These are phyloP conservation scores for Lipomyces kockii DNA, from an alignment of 805 yeast genomes.

Conservation along the genomic window DNA sequence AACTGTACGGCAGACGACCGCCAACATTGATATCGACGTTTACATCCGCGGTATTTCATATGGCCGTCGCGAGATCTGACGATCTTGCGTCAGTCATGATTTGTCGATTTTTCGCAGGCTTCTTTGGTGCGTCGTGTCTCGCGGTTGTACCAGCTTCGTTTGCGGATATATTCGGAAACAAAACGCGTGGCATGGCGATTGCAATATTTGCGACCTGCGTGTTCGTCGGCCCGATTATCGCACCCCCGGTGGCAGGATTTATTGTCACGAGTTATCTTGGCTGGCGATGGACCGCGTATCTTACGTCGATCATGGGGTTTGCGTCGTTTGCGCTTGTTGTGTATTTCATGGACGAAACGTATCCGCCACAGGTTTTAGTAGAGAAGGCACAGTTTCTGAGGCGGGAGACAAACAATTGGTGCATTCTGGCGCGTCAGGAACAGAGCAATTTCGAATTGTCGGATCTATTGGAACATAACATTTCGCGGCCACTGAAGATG, in stretches of 20 bases:
- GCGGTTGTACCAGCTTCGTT: constrained; percentile 84
- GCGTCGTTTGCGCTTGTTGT: constrained; percentile 49
- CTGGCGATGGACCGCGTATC: constrained; percentile 81
- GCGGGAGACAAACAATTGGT: constrained; percentile 57
- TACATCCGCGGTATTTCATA: constrained; percentile 51
- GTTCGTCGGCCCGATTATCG: constrained; percentile 71
- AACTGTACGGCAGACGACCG: constrained; percentile 69
- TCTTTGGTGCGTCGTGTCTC: constrained; percentile 77
- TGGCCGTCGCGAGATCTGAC: constrained; percentile 43
- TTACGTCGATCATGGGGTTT: constrained; percentile 64
- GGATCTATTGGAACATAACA: constrained; percentile 48
- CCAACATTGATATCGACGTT: constrained; percentile 60
- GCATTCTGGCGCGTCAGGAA: constrained; percentile 56
- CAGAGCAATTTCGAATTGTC: constrained; percentile 46
- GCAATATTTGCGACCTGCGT: constrained; percentile 68
- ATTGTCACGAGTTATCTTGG: constrained; percentile 56
- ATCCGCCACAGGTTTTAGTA: constrained; percentile 58
- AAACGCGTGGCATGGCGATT: constrained; percentile 71
- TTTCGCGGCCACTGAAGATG: constrained; percentile 43
- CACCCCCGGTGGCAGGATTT: constrained; percentile 74
- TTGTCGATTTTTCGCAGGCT: constrained; percentile 73
- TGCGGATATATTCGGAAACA: constrained; percentile 72
- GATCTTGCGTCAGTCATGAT: constrained; percentile 62
- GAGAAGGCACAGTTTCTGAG: constrained; percentile 52
- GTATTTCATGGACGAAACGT: constrained; percentile 64